phyloP scores from a whole-genome alignment of 352 stramenopile genomes.

The Globisporangium alternatum region DNA sequence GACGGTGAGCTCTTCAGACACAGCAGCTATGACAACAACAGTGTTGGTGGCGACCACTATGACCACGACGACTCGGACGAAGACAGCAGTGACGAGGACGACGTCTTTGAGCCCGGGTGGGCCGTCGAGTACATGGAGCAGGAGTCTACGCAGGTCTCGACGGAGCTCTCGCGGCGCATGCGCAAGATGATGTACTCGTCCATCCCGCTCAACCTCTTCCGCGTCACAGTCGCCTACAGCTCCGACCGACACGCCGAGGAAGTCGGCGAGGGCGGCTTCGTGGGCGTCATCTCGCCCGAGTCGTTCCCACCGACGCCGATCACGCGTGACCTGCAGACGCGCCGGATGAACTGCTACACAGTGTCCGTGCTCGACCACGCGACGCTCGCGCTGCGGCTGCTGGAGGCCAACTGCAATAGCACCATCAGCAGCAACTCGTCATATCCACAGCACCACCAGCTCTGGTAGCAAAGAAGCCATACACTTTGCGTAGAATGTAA shows the following conservation, averaged over 20 bases:
- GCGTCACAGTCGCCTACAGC: constrained; percentile 50
- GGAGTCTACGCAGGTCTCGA: constrained; percentile 47
- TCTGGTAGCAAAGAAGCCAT: background rate
- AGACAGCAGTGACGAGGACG: background rate
- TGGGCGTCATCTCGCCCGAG: constrained; percentile 61
- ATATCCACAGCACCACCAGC: background rate
- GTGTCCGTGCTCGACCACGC: constrained; percentile 72
- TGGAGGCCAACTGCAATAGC: constrained; percentile 34
- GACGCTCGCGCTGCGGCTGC: constrained; percentile 56
- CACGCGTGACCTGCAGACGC: constrained; percentile 70
- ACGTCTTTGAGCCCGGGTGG: constrained; percentile 59
- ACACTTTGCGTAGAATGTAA: too few species aligned
- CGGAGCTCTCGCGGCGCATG: constrained; percentile 66
- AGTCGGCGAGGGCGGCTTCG: constrained; percentile 23
- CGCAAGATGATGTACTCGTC: constrained; percentile 78
- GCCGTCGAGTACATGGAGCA: constrained; percentile 80
- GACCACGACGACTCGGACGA: constrained; percentile 4
- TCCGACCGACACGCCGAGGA: constrained; percentile 22
- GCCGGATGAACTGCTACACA: constrained; percentile 73
- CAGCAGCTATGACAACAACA: background rate
- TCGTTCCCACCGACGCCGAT: constrained; percentile 83
- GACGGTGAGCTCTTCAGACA: background rate
- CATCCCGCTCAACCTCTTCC: constrained; percentile 75
- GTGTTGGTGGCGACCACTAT: background rate
- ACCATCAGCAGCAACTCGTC: background rate